A percentile compares a stretch with the other conserved stretches of the same genome.
Evolutionary conservation across 768 basidiomycete species (phyloP).

Genomic region (Tricholoma furcatifolium): DNA sequence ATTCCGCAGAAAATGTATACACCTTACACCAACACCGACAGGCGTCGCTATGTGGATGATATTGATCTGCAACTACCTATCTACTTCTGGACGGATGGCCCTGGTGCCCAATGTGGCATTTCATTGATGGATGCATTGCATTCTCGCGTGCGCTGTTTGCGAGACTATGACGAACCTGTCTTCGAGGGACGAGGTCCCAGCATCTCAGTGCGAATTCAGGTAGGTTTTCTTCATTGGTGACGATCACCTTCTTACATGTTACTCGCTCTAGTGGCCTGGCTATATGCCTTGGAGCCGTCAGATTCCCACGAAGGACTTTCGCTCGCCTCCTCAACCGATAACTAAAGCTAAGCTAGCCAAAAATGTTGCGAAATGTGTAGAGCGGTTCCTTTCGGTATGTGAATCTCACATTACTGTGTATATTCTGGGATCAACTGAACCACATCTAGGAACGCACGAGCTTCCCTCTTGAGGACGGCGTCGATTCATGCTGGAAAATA

Average conservation of each 20-base stretch:
- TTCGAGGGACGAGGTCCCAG: conserved; percentile 75
- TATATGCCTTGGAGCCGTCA: conserved; percentile 78
- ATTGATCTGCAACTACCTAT: conserved; percentile 63
- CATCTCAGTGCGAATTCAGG: conserved; percentile 77
- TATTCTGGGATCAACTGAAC: conserved; percentile 6
- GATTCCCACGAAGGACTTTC: conserved; percentile 81
- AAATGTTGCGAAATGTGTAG: conserved; percentile 75
- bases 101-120: conserved; percentile 55
- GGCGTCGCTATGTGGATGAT: conserved; percentile 74
- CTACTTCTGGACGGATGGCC: conserved; percentile 54
- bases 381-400: conserved; percentile 63
- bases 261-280: conserved; percentile 69
- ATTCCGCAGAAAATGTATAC: conserved; percentile 72
- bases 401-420: conserved; percentile 2
- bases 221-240: conserved; percentile 25
- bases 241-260: conserved; percentile 10
- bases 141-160: conserved; percentile 54
- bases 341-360: conserved; percentile 76
- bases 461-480: conserved; percentile 61
- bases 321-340: conserved; percentile 74
- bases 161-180: conserved; percentile 60
- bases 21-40: conserved; percentile 76
- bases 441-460: conserved; percentile 44
- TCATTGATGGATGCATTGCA: conserved; percentile 62
- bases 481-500: conserved; percentile 60